Evolutionary conservation across 1,284 basidiomycete species (phyloP).

Genomic region (Sporisorium reilianum): DNA sequence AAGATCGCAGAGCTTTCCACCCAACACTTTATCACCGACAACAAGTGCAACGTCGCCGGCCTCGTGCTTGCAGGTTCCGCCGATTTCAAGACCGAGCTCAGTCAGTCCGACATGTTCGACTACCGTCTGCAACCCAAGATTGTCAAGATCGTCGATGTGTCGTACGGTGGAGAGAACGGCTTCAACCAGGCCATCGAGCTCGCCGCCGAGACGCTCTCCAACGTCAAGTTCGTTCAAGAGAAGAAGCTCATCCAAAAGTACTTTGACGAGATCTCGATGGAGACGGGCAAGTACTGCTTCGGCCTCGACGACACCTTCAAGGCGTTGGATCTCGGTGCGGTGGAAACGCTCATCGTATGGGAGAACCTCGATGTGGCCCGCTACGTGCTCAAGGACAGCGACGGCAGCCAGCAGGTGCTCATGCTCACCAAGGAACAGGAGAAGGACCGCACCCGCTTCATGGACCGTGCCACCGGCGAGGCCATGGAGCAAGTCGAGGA

Average conservation of each 20-base stretch:
- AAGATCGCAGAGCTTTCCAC: constrained; percentile 98
- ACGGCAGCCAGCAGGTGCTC: constrained; percentile 58
- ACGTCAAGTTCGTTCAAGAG: constrained; percentile 99
- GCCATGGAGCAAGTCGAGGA: constrained; percentile 87
- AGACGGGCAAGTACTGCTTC: constrained; percentile 97
- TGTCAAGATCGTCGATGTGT: constrained; percentile 82
- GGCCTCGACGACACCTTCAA: constrained; percentile 97
- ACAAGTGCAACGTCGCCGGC: constrained; percentile 98
- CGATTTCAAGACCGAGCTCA: constrained; percentile 98
- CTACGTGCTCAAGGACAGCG: constrained; percentile 63
- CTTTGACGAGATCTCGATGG: constrained; percentile 99
- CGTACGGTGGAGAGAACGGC: constrained; percentile 98
- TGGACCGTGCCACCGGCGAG: constrained; percentile 90
- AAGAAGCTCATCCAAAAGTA: constrained; percentile 88
- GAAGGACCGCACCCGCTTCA: constrained; percentile 87
- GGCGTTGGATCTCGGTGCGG: constrained; percentile 93
- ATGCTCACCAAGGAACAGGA: constrained; percentile 68
- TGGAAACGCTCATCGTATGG: constrained; percentile 98
- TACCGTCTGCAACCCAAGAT: constrained; percentile 83
- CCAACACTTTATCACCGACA: constrained; percentile 96
- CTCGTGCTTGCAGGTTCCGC: constrained; percentile 97
- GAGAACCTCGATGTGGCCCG: constrained; percentile 76
- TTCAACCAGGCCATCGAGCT: constrained; percentile 99
- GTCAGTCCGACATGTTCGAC: constrained; percentile 97
- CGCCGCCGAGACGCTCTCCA: constrained; percentile 91